These are phyloP conservation scores for Umbelopsis sp. DNA, from an alignment of 192 early-diverging fungal genomes.

Conservation along the genomic window DNA sequence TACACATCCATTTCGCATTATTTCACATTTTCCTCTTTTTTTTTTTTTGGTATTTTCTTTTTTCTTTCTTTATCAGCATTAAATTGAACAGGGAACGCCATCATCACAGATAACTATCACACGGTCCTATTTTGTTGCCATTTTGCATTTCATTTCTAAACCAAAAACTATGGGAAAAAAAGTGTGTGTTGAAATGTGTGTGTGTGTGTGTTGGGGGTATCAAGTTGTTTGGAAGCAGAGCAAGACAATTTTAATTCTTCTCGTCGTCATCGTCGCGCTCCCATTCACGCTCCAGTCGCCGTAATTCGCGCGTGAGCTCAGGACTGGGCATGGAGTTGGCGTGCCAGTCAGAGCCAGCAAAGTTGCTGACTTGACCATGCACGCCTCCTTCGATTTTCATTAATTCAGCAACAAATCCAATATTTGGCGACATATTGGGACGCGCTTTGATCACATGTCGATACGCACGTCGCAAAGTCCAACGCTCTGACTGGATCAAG, in stretches of 20 bases:
- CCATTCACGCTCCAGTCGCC: conserved; percentile 31
- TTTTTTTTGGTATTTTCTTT: neutral
- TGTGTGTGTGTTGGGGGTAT: neutral
- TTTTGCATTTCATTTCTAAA: no score
- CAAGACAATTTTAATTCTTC: neutral
- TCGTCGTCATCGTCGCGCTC: conserved; percentile 14
- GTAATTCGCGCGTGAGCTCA: conserved; percentile 19
- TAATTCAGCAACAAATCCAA: conserved; percentile 75
- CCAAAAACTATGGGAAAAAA: no score
- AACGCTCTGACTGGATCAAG: conserved; percentile 58
- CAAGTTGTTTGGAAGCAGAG: conserved; percentile 2
- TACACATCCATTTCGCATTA: neutral
- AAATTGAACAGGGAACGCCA: no score
- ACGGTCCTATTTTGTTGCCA: no score
- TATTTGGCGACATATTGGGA: conserved; percentile 72
- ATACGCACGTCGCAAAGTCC: conserved; percentile 68
- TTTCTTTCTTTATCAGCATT: no score
- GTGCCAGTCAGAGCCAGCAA: conserved; percentile 38
- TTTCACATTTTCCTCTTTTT: no score
- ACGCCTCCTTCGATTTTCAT: conserved; percentile 67
- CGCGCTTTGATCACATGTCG: conserved; percentile 66
- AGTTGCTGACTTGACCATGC: conserved; percentile 47
- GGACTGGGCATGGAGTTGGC: conserved; percentile 26
- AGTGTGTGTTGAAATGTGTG: no score
- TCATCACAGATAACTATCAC: no score